Evolutionary conservation across 257 asterid genomes (phyloP).

Genomic region (Nicotiana undulata): DNA sequence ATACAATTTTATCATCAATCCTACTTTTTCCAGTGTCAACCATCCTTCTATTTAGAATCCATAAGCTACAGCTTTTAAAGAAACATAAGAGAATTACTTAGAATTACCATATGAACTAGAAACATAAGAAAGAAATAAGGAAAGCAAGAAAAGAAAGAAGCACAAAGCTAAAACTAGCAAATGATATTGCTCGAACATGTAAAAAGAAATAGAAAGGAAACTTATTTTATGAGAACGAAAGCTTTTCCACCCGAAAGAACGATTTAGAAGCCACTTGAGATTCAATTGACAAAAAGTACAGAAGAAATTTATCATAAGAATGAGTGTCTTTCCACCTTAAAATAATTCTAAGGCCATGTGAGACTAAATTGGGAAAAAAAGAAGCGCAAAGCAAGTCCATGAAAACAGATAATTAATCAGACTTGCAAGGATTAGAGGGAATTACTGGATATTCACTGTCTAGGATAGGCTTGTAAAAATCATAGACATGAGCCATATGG

Average conservation of each 20-base stretch:
- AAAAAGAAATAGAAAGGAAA: neutral
- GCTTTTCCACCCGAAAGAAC: neutral
- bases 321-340: neutral
- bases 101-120: neutral
- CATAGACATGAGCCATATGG: conserved; percentile 96
- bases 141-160: neutral
- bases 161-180: neutral
- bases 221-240: neutral
- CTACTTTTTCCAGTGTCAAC: neutral
- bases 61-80: neutral
- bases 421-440: conserved; percentile 5
- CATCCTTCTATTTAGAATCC: neutral
- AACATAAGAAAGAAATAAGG: neutral
- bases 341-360: neutral
- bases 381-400: neutral
- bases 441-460: conserved; percentile 99
- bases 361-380: neutral
- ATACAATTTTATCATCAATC: neutral
- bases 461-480: conserved; percentile 96
- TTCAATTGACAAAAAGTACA: neutral
- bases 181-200: neutral
- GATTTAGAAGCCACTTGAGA: neutral
- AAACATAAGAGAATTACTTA: neutral
- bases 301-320: neutral
- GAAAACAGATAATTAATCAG: neutral